These are phyloP conservation scores for Penicillium riverlandense DNA, from an alignment of 495 filamentous ascomycete genomes.

Conservation along the genomic window DNA sequence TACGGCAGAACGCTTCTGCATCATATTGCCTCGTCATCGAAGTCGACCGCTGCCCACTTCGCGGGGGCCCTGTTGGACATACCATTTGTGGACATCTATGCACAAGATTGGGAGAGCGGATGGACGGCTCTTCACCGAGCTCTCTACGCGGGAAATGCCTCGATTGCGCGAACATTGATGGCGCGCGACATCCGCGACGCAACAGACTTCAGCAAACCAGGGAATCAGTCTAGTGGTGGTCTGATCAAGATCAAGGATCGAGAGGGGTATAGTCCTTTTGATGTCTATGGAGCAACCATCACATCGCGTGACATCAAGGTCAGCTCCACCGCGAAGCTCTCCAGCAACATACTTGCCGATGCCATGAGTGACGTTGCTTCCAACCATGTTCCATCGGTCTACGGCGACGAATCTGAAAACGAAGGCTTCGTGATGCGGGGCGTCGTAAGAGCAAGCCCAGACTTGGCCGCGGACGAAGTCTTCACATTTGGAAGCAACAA, in stretches of 20 bases:
- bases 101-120: slow-evolving; percentile 83
- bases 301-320: slow-evolving; percentile 45
- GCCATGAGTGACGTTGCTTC: slow-evolving; percentile 27
- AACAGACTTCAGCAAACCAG: slow-evolving; percentile 39
- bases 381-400: slow-evolving; percentile 23
- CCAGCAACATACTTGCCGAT: slow-evolving; percentile 7
- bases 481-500: slow-evolving; percentile 94
- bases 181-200: slow-evolving; percentile 64
- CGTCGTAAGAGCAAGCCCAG: slow-evolving; percentile 20
- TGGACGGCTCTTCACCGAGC: slow-evolving; percentile 95
- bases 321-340: slow-evolving; percentile 16
- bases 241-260: slow-evolving; percentile 93
- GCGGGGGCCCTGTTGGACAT: slow-evolving; percentile 71
- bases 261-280: slow-evolving; percentile 90
- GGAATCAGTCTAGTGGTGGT: slow-evolving; percentile 45
- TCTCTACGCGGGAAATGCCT: slow-evolving; percentile 86
- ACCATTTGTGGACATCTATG: slow-evolving; percentile 77
- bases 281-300: slow-evolving; percentile 81
- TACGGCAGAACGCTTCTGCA: slow-evolving; percentile 78
- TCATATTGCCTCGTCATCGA: slow-evolving; percentile 68
- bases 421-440: slow-evolving; percentile 15
- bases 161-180: slow-evolving; percentile 74
- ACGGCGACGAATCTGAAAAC: slow-evolving; percentile 29
- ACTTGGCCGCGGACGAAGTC: slow-evolving; percentile 69
- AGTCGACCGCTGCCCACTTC: slow-evolving; percentile 59